Base-by-base conservation (phyloP, 2,329 filamentous ascomycete species). In the Ilyonectria robusta region DNA sequence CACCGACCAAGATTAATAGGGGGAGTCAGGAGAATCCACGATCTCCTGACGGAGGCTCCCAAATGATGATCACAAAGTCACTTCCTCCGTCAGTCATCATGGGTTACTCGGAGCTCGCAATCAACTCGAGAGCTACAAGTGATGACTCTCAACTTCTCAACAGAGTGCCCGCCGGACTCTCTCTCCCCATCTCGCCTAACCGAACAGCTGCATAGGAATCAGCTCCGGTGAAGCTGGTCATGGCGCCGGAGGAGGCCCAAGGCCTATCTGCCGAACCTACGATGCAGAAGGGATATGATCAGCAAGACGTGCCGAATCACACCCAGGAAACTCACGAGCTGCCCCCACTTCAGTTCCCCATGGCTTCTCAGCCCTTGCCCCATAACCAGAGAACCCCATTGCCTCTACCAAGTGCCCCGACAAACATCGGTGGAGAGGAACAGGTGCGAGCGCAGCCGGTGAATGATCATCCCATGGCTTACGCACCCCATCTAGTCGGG, bases 161-260 rank as follows among this genome's bases (percentile, higher is more conserved):
- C 23, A 47, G 59, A 35, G 13, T 37, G 37, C 23, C 17, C 6
- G 51, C 26, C 11, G 44, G 33, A 19, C 56, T 58, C 13, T 55
- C 46, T 55, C 40, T 51, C 33, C 44, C 59, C 47, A 65, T 62
- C 19, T 66, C 66, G 37, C 64, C 50, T 69, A 62, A 51, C 50
- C 59, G 48, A n/a, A 51, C 51, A 54, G 62, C 72, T 74, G 72
- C 47, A 65, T 76, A 75, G 71, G 55, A 74, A 68, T 26, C 70
- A 70, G 71, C 59, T 50, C 61, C 67, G 59, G 64, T 58, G 60
- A 67, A 33, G 23, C 23, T 11, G 29, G 54, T 37, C 21, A 19
- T 13, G 31, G 50, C 29, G 40, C 23, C 19, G 19, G 35, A 53
- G 19, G 21, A 31, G 17, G 26, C 19, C 17, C 29, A 46, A 17